Conservation (phyloP, 2,329 filamentous ascomycete genomes). For the Neopestalotiopsis rosae region DNA sequence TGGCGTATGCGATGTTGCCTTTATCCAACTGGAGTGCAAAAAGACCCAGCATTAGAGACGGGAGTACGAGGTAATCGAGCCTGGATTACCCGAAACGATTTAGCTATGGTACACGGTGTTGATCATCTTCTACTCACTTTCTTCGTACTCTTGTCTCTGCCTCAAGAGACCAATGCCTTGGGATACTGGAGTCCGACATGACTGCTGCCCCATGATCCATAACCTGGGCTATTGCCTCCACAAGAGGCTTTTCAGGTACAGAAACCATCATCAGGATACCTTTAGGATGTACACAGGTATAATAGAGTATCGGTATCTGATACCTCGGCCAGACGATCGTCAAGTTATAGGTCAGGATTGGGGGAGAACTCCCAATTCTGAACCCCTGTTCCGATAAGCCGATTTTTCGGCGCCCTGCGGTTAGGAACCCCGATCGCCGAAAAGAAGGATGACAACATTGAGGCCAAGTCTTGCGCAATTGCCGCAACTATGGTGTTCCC, state of each 20-base stretch:
- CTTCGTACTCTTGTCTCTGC: not conserved
- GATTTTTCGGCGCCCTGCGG: not conserved
- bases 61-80: slow-evolving; percentile 36
- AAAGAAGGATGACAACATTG: not conserved
- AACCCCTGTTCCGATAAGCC: not conserved
- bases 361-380: not conserved
- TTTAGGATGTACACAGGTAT: not conserved
- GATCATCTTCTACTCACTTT: not conserved
- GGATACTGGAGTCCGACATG: not conserved
- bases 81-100: slow-evolving; percentile 18
- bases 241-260: not conserved
- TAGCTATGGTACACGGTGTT: not conserved
- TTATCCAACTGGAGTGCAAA: slow-evolving; percentile 39
- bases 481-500: too few relatives aligned
- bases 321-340: not conserved
- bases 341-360: not conserved
- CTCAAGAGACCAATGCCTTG: not conserved
- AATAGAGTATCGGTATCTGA: too few relatives aligned
- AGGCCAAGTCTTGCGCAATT: not conserved
- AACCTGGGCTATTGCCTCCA: not conserved
- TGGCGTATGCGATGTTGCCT: slow-evolving; percentile 38
- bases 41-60: slow-evolving; percentile 37
- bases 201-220: not conserved
- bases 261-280: too few relatives aligned
- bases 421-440: not conserved